Percentiles rank a stretch among this genome's conserved stretches.
phyloP scores from a whole-genome alignment of 1,139 yeast genomes.

The Trichomonascaceae sp. region DNA sequence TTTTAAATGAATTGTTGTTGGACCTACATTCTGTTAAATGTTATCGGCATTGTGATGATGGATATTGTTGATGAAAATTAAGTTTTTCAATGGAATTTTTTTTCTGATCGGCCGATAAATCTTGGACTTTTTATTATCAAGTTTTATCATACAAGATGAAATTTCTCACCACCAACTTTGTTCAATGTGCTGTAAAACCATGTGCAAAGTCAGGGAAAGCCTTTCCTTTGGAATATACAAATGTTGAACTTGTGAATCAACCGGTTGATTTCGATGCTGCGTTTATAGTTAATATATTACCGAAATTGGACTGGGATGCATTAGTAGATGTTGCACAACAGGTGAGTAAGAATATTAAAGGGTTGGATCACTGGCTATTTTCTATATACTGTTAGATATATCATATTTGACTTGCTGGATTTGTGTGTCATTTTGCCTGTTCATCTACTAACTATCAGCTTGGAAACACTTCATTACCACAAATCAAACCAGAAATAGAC shows the following conservation, averaged over 20 bases:
- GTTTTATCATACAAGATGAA: conserved; percentile 51
- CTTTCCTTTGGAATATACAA: conserved; percentile 72
- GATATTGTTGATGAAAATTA: conserved; percentile 2
- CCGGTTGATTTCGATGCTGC: conserved; percentile 81
- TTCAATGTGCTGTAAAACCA: conserved; percentile 81
- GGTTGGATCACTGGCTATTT: not conserved
- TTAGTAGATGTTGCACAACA: conserved; percentile 69
- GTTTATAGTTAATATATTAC: conserved; percentile 69
- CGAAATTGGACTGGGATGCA: conserved; percentile 86
- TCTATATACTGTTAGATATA: conserved; percentile 8
- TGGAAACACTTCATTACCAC: conserved; percentile 64
- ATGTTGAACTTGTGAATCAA: conserved; percentile 67
- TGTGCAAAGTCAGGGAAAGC: conserved; percentile 72
- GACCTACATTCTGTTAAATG: not conserved
- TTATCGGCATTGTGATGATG: not conserved
- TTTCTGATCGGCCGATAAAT: not conserved
- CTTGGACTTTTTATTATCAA: not conserved
- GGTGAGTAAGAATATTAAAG: conserved; percentile 40
- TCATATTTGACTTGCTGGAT: conserved; percentile 27
- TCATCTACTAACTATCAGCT: conserved; percentile 28
- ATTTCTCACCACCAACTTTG: conserved; percentile 88
- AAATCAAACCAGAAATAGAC: conserved; percentile 57
- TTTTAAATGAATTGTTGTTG: not conserved
- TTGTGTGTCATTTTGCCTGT: not conserved
- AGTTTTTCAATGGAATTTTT: not conserved